These are phyloP conservation scores for Handroanthus guayacan DNA, from an alignment of 257 asterid genomes.

Conservation along the genomic window DNA sequence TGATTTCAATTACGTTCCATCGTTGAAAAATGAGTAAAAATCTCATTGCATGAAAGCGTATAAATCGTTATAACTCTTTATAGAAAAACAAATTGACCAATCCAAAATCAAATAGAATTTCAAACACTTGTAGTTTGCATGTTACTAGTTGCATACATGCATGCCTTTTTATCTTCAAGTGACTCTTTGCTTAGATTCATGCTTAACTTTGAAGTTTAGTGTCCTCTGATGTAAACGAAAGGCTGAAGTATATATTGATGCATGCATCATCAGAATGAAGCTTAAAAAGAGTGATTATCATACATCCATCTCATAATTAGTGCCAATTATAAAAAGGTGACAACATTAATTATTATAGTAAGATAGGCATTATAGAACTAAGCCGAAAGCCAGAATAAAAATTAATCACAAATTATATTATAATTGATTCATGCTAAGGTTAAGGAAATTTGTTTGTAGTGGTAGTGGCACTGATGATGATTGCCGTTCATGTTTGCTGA, in stretches of 20 bases:
- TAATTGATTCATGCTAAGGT: background rate
- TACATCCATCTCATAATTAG: background rate
- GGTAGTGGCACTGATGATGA: background rate
- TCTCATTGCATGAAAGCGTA: no score
- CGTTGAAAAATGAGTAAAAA: no score
- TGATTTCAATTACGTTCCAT: no score
- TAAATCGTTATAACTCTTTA: no score
- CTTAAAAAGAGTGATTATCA: background rate
- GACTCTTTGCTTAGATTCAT: background rate
- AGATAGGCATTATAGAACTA: background rate
- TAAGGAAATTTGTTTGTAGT: background rate
- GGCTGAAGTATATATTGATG: background rate
- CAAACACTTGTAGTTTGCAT: no score
- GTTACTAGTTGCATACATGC: background rate
- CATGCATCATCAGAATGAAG: background rate
- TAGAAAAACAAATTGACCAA: no score
- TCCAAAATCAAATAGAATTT: no score
- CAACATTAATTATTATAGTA: background rate
- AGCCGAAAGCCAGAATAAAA: background rate
- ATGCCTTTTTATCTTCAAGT: background rate
- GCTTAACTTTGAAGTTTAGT: background rate
- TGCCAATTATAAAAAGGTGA: background rate
- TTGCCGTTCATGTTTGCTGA: background rate
- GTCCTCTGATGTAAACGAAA: constrained; percentile 26
- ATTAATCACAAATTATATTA: background rate